Evolutionary conservation across 768 basidiomycete genomes (phyloP), one percentile per base, ranked within the genome.

Genomic region (Podaxis carcinomalis): DNA sequence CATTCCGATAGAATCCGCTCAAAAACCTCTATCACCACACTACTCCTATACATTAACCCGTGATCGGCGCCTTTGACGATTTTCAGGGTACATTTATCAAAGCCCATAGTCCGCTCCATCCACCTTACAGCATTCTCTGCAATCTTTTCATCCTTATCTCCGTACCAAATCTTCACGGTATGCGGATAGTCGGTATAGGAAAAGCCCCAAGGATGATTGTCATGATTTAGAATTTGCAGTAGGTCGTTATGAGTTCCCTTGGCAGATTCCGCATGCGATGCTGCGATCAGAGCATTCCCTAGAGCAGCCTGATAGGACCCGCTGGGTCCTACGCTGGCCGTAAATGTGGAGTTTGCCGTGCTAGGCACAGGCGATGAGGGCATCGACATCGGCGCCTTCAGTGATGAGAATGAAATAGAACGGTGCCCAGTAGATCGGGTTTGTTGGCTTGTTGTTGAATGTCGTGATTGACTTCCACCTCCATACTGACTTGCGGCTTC

Each of bases 191-290:
- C 82, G 14, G 82, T 72, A 70, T 98, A 98, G 9, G 87, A 88
- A 75, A 97, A 95, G 0, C 93, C 96, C 91, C 92, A 93, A 1
- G 91, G 87, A 64, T 87, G 86, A 49, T 90, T 86, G 66, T 92
- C 90, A 65, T 93, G 92, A 67, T 95, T 94, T 57, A 98, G 79
- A 69, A 99, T 96, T 67, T 93, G 89, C 62, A 98, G 70, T 14
- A 99, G 82, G 74, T 99, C 97, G 59, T 86, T 83, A 67, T 96
- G 93, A 0, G 91, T 92, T 51, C 97, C 95, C 64, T 88, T 89
- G 25, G 93, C 84, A 4, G 93, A 94, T 71, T 98, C 96, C 2
- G 95, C 90, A 71, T 99, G 95, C 1, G 94, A 95, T 0, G 96
- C 96, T 23, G 93, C 92, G 46, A 95, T 87, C 35, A 99, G 81